Base-by-base conservation (phyloP, 2,329 filamentous ascomycete species). In the Westerdykella aurantiaca region DNA sequence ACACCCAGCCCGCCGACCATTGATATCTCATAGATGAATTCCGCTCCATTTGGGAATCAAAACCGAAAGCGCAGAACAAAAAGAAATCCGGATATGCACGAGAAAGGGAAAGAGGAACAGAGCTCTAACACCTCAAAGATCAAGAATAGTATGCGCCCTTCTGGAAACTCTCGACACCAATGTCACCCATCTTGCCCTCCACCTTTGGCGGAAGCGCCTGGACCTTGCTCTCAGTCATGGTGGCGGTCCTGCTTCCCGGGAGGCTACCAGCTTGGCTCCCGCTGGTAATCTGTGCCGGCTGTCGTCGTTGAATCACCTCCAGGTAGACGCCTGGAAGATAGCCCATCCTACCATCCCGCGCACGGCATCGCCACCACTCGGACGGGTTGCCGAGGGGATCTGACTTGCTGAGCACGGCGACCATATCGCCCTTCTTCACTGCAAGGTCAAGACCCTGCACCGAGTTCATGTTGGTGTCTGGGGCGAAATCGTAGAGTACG, bases 361-460 rank as follows among this genome's bases (percentile, higher is more conserved):
- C 86, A 43, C 93, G 80, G 69, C 94, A 98, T 53, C 85, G 82
- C 93, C 93, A 98, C 93, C 93, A 98, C 63, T 98, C 91, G 41
- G 86, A 93, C 4, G 88, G 81, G 57, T 93, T 89, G 35, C 93
- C 93, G 61, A 91, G 80, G 0, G 93, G 93, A 59, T 98, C 93
- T 14, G 82, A 86, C 72, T 96, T 96, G 72, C 84, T 85, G 43
- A 98, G 77, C 1, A 98, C 89, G 21, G 93, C 93, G 13, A 98
- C 90, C 42, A 97, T 82, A 57, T 98, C 93, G 47, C 91, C 91
- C 73, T 95, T 96, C 72, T 87, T 90, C 18, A 94, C 91, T 31
- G 87, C 83, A 12, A 98, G 78, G 61, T 98, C 94, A 55, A 97
- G 82, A 29, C 86, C 88, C 48, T 83, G 67, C 7, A 69, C 63